Conservation (phyloP, 441 rosid species). For the Croton setiger region DNA sequence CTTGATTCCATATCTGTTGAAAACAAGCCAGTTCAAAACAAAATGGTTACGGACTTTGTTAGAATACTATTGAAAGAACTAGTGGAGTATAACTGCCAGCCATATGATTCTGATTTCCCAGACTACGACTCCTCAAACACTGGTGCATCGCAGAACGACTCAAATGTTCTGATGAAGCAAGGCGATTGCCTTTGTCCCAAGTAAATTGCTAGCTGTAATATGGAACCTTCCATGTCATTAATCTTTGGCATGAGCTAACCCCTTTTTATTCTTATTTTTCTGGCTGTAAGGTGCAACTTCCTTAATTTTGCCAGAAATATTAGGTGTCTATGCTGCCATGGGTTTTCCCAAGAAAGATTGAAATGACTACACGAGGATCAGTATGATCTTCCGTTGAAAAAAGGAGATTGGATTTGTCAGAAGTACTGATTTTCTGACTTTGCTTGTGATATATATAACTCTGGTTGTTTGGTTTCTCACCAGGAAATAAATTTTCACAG, state of each 20-base stretch:
- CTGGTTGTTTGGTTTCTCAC: constrained; percentile 20
- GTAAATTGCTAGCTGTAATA: constrained; percentile 32
- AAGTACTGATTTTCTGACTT: constrained; percentile 37
- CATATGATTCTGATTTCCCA: constrained; percentile 25
- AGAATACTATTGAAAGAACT: constrained; percentile 59
- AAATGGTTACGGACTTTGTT: constrained; percentile 57
- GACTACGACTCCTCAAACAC: constrained; percentile 19
- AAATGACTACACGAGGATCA: constrained; percentile 53
- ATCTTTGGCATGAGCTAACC: neutral
- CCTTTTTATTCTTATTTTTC: constrained; percentile 7
- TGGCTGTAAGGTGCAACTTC: constrained; percentile 66
- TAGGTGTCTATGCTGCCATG: constrained; percentile 64
- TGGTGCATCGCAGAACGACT: constrained; percentile 10
- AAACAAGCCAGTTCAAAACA: constrained; percentile 56
- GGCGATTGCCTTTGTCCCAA: constrained; percentile 81
- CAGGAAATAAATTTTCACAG: constrained; percentile 33
- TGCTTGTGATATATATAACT: neutral
- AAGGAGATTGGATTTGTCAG: constrained; percentile 89
- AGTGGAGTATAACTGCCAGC: constrained; percentile 38
- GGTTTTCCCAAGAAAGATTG: constrained; percentile 55
- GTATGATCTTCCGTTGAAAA: constrained; percentile 74
- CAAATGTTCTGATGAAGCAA: constrained; percentile 46
- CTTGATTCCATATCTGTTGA: constrained; percentile 51
- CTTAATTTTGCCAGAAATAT: constrained; percentile 77
- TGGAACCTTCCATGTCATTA: neutral